Conservation (phyloP, 2,329 filamentous ascomycete genomes). For the Coniochaeta ligniaria region DNA sequence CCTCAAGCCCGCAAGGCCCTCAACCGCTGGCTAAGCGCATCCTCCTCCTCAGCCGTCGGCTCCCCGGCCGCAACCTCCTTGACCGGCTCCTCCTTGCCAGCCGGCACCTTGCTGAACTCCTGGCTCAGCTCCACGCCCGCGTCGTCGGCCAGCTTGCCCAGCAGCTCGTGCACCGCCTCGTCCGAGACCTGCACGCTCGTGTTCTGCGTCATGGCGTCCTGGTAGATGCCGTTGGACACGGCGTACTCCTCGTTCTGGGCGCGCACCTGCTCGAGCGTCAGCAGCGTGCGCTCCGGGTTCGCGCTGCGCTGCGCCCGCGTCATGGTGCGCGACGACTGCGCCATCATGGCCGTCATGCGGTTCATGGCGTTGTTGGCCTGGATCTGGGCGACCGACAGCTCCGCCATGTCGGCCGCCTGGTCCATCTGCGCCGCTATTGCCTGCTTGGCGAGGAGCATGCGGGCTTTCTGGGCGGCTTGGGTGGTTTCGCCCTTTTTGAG, state of each 20-base stretch:
- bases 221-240: constrained; percentile 68
- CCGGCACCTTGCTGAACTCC: constrained; percentile 57
- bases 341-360: constrained; percentile 59
- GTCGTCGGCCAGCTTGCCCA: constrained; percentile 81
- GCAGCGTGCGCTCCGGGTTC: constrained; percentile 54
- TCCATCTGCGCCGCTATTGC: constrained; percentile 57
- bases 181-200: constrained; percentile 67
- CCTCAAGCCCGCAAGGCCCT: constrained; percentile 44
- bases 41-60: constrained; percentile 71
- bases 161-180: constrained; percentile 79
- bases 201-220: constrained; percentile 74
- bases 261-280: constrained; percentile 54
- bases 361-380: constrained; percentile 60
- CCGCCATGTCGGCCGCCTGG: constrained; percentile 57
- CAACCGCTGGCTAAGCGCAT: constrained; percentile 59
- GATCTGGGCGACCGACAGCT: constrained; percentile 53
- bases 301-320: constrained; percentile 48
- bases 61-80: constrained; percentile 49
- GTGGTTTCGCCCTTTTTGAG: constrained; percentile 57
- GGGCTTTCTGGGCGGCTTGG: constrained; percentile 56
- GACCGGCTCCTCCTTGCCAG: constrained; percentile 49
- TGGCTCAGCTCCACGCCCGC: constrained; percentile 75
- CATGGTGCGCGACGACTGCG: constrained; percentile 51
- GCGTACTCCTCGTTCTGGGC: constrained; percentile 57
- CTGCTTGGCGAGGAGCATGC: constrained; percentile 55